Conservation (phyloP, 345 rosid species). For the Excoecaria cochinchinensis region DNA sequence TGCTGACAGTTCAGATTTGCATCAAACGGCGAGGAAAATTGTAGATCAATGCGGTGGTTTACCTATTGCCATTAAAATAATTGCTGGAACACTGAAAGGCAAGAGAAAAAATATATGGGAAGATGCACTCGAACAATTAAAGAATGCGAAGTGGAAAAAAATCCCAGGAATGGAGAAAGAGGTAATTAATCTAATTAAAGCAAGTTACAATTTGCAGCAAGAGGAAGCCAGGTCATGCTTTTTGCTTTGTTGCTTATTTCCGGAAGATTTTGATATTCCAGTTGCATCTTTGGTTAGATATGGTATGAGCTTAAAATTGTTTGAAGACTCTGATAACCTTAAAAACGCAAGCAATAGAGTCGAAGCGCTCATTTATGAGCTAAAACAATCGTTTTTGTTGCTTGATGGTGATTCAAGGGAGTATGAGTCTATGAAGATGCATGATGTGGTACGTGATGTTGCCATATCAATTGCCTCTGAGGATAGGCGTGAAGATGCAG, state of each 20-base stretch:
- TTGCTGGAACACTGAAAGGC: not conserved
- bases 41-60: not conserved
- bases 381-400: slow-evolving; percentile 12
- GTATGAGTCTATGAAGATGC: slow-evolving; percentile 1
- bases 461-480: slow-evolving; percentile 2
- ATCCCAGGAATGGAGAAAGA: not conserved
- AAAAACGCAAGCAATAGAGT: not conserved
- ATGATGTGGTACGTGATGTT: slow-evolving; percentile 1
- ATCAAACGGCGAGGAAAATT: not conserved
- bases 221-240: slow-evolving; percentile 10
- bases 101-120: not conserved
- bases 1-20: not conserved
- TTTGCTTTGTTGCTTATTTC: slow-evolving; percentile 12
- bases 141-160: not conserved
- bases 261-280: slow-evolving; percentile 5
- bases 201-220: not conserved
- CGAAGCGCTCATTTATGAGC: not conserved
- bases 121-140: no score
- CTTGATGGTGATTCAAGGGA: not conserved
- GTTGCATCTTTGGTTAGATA: slow-evolving; percentile 4
- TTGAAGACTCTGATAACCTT: not conserved
- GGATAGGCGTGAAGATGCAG: not conserved
- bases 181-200: not conserved
- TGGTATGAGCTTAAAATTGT: slow-evolving; percentile 12
- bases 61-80: not conserved